These are phyloP conservation scores for Tolypocladium capitatum DNA, from an alignment of 2,329 filamentous ascomycete species.

Conservation along the genomic window DNA sequence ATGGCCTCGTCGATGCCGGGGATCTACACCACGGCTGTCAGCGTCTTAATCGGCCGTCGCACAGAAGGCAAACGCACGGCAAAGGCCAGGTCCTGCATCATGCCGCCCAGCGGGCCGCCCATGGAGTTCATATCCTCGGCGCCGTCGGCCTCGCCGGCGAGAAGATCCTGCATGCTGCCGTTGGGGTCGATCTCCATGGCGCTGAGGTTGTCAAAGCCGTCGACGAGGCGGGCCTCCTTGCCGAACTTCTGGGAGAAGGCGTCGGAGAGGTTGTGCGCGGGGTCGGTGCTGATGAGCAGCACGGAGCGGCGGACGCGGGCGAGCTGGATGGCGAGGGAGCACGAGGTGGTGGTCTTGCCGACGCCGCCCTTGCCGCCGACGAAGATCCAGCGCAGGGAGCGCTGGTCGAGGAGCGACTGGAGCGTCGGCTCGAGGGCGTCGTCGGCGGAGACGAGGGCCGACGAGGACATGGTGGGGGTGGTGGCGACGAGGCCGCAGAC, in stretches of 20 bases:
- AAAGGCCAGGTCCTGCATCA: slow-evolving; percentile 98
- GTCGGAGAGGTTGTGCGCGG: slow-evolving; percentile 94
- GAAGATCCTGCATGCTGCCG: slow-evolving; percentile 88
- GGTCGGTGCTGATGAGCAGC: slow-evolving; percentile 94
- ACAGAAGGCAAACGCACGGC: slow-evolving; percentile 39
- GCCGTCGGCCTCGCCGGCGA: slow-evolving; percentile 65
- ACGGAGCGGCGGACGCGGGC: slow-evolving; percentile 90
- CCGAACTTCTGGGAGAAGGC: slow-evolving; percentile 98
- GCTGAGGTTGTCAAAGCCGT: slow-evolving; percentile 85
- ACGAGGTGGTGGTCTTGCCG: slow-evolving; percentile 98
- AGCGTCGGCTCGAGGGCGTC: slow-evolving; percentile 83
- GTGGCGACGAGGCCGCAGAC: neutral
- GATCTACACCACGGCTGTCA: slow-evolving; percentile 43
- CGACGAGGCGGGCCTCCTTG: slow-evolving; percentile 87
- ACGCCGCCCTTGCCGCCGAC: slow-evolving; percentile 97
- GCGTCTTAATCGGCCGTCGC: too few relatives aligned
- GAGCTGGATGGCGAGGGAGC: slow-evolving; percentile 94
- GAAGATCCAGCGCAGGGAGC: slow-evolving; percentile 95
- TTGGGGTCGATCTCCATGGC: slow-evolving; percentile 99
- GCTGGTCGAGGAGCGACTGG: slow-evolving; percentile 89
- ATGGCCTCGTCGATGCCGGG: slow-evolving; percentile 98
- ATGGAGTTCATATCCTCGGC: slow-evolving; percentile 54
- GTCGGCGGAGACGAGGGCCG: slow-evolving; percentile 33
- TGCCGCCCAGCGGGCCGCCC: slow-evolving; percentile 66
- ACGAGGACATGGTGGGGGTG: slow-evolving; percentile 24